Evolutionary conservation across 331 rosid genomes (phyloP), one percentile per base, ranked within the genome.

Genomic region (Quercus lobata): DNA sequence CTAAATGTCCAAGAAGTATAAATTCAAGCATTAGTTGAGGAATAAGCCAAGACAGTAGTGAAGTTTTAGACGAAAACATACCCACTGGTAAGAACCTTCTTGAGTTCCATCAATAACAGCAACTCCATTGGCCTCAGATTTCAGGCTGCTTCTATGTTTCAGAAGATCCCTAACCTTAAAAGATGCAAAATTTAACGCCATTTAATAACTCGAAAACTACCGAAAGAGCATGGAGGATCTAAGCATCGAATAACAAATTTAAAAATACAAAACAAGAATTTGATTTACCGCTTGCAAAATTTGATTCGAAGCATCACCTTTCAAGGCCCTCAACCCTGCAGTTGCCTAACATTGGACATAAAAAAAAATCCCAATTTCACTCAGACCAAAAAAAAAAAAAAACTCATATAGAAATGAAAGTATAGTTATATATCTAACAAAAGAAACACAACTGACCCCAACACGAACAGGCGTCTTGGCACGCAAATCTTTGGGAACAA

Each of bases 11-110:
- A 49, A 49, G 54, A 49, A 49, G 72, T 14, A 68, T 19, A 24
- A 68, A 68, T 4, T 68, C 53, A 68, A 18, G 17, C 52, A 68
- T 8, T 7, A 22, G 6, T 15, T 76, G 19, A 77, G 52, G 61
- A 25, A 12, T 6, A 74, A 32, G 27, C 19, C 24, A 49, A 57
- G 15, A 17, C 29, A 21, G 34, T 22, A 30, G 18, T 49, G 17
- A 49, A 72, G 85, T 81, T 81, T 16, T 77, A 56, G 49, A 71
- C 73, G 55, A 74, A 73, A 81, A 9, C 97, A 69, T 89, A 95
- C 99, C 99, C 99, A 96, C 84, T 93, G 93, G 75, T 25, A 96
- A 72, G 98, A 94, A 71, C 99, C 99, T 86, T 96, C 99, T 83
- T 96, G 94, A 77, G 88, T 89, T 83, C 99, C 99, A 88, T 96